Base-by-base conservation (phyloP, 768 basidiomycete genomes). In the Hortiboletus campestris region DNA sequence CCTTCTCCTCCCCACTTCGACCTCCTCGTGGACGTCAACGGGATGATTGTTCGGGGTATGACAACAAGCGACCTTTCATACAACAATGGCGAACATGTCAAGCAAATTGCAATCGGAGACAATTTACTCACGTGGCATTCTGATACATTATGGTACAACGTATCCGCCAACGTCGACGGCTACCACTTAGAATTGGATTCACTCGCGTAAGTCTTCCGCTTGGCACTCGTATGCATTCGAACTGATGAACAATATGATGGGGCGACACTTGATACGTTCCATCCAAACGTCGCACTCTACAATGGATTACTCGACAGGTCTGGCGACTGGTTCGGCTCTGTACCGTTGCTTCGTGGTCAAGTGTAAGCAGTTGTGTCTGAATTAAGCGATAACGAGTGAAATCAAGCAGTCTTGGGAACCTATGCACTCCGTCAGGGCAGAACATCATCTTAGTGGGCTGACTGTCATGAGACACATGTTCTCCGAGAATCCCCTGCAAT, bases 51-150 rank as follows among this genome's bases (percentile, higher is more conserved):
- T 12, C 55, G 46, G 39, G 17, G 17, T 1, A 45, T 25, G 4
- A 22, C 39, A 3, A 1, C 2, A 1, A 52, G 60, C 1, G 4
- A 31, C 3, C 49, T 63, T 25, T 44, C 51, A 5, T 59, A 56
- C 38, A 19, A 25, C 6, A 38, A 53, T 7, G 17, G 17, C 34
- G 35, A 45, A 1, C 12, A 46, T 4, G 9, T 53, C 54, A 61
- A 62, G 22, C 51, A 20, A 40, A 52, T 63, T 8, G 6, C 28
- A 9, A 46, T 63, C 2, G 55, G 57, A 20, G 28, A 51, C 16
- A 58, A 59, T 11, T 39, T 52, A 3, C 51, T 62, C 12, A 46
- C 35, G 3, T 63, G 60, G 62, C 60, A 59, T 29, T 19, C 51
- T 1, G 49, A 44, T 3, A 56, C 48, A 8, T 31, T 45, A 12